Evolutionary conservation across 2,329 filamentous ascomycete genomes (phyloP).

Genomic region (Fusarium coffeatum): DNA sequence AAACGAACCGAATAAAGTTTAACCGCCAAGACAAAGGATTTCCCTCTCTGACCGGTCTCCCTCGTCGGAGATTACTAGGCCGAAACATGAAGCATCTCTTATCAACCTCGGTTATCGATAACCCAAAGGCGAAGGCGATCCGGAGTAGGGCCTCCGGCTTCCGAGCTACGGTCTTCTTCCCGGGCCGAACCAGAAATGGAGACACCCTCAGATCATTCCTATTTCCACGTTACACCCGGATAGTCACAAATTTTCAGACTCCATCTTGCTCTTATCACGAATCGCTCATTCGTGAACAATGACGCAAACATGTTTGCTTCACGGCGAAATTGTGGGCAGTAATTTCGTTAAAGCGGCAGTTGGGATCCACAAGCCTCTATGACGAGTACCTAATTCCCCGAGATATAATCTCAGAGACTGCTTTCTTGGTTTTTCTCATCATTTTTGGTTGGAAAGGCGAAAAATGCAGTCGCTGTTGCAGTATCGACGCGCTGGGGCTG

Average conservation of each 20-base stretch:
- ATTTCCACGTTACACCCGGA: slow-evolving; percentile 15
- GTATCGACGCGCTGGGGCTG: slow-evolving; percentile 30
- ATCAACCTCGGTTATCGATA: slow-evolving; percentile 16
- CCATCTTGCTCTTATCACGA: slow-evolving; percentile 25
- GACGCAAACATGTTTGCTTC: not conserved
- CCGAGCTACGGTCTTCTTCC: not conserved
- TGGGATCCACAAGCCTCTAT: slow-evolving; percentile 7
- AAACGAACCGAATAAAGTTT: not conserved
- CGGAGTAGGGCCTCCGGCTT: not conserved
- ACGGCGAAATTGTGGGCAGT: not conserved
- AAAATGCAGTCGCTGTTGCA: slow-evolving; percentile 40
- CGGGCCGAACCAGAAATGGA: slow-evolving; percentile 1
- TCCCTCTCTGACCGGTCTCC: not conserved
- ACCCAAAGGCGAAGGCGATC: not conserved
- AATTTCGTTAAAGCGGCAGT: not conserved
- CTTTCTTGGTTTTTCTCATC: not conserved
- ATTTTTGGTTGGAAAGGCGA: not conserved
- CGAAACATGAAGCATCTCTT: not conserved
- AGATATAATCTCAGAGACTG: not conserved
- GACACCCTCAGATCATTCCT: not conserved
- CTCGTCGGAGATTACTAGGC: slow-evolving; percentile 1
- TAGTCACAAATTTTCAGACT: not conserved
- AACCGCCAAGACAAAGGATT: not conserved
- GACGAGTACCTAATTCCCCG: slow-evolving; percentile 9
- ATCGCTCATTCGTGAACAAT: slow-evolving; percentile 9